Evolutionary conservation across 2,329 filamentous ascomycete species (phyloP), one percentile per base, ranked within the genome.

Genomic region (Myrmaecium sp.): DNA sequence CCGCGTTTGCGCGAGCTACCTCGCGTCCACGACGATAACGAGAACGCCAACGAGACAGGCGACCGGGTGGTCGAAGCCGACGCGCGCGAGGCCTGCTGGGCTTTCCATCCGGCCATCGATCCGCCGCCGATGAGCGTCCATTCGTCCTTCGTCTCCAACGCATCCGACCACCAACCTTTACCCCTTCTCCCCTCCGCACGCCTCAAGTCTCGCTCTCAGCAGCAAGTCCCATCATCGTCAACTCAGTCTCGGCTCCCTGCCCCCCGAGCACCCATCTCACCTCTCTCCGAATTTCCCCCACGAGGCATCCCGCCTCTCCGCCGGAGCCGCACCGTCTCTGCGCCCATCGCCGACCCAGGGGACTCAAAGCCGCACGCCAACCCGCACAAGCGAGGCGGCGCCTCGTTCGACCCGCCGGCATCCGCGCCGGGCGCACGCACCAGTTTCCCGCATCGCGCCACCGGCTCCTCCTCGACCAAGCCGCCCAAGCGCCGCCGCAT

Each of bases 41-140:
- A 46, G 18, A 43, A 45, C 22, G 47, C 42, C 23, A 39, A 47
- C 12, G 43, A 51, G 27, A 42, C 49, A 2, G 54, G 35, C 53
- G 41, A 46, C 17, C 36, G 39, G 2, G 34, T 67, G 28, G 62
- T 68, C 5, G 71, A 74, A 45, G 65, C 65, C 3, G 69, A 75
- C 40, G 67, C 66, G 2, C 54, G 63, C 31, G 72, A 78, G 40
- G 53, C 66, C 11, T 77, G 67, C 42, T 83, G 78, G 78, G 51
- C 61, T 3, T 77, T 67, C 58, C 64, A 72, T 36, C 66, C 72
- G 27, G 57, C 60, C 4, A 60, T 79, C 5, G 78, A 84, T 37
- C 64, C 65, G 18, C 42, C 58, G 3, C 53, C 62, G 2, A 21
- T 32, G 5, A 62, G 58, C 33, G 42, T 57, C 6, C 49, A 57